These are phyloP conservation scores for Chaetoscypha palmicola DNA, from an alignment of 2,329 filamentous ascomycete species.

Conservation along the genomic window DNA sequence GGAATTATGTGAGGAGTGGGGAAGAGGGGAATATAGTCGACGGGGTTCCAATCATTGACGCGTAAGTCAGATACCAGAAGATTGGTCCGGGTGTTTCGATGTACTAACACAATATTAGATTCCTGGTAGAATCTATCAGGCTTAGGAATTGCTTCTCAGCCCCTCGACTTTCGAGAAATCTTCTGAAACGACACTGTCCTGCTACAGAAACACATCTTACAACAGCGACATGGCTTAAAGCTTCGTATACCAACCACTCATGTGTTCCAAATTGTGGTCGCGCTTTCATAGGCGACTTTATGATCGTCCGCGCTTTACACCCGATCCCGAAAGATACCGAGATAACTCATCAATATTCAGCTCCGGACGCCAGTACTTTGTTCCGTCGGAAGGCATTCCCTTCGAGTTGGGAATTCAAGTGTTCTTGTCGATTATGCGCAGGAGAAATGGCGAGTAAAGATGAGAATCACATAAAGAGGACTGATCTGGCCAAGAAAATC, in stretches of 20 bases:
- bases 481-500: constrained; percentile 10
- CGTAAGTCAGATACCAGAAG: constrained; percentile 6
- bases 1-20: constrained; percentile 10
- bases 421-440: constrained; percentile 10
- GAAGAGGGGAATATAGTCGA: constrained; percentile 14
- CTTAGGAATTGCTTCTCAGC: constrained; percentile 16
- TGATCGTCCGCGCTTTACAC: constrained; percentile 12
- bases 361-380: constrained; percentile 10
- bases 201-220: constrained; percentile 4
- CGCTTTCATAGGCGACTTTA: constrained; percentile 17
- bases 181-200: constrained; percentile 8
- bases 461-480: constrained; percentile 5
- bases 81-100: no score
- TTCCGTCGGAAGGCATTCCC: constrained; percentile 5
- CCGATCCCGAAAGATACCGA: constrained; percentile 11
- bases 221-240: constrained; percentile 13
- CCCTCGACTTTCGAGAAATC: constrained; percentile 10
- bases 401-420: constrained; percentile 13
- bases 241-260: constrained; percentile 16
- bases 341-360: constrained; percentile 14
- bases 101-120: constrained; percentile 7
- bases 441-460: constrained; percentile 7
- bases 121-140: constrained; percentile 15
- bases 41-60: constrained; percentile 15
- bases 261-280: constrained; percentile 14